Percentiles rank a stretch among this genome's conserved stretches.
Conservation (phyloP, 345 rosid genomes). For the Schrenkiella parvula region DNA sequence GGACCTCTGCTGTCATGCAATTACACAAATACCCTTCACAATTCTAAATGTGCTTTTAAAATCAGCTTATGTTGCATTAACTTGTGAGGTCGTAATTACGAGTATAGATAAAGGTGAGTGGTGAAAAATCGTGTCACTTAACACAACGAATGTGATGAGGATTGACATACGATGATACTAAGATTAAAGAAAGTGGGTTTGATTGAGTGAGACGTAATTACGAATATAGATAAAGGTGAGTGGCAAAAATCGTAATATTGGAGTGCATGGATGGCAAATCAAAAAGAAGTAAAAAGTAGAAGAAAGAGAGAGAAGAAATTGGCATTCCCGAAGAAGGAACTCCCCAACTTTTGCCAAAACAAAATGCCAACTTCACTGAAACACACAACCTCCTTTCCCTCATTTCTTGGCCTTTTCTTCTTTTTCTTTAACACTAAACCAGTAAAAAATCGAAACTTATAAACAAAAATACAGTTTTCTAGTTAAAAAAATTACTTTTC, state of each 20-base stretch:
- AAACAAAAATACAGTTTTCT: neutral
- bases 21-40: constrained; percentile 5
- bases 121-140: neutral
- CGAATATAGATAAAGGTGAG: neutral
- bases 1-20: neutral
- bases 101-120: neutral
- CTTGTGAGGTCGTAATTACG: neutral
- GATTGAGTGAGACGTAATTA: constrained; percentile 16
- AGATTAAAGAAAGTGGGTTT: constrained; percentile 4
- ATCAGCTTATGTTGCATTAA: neutral
- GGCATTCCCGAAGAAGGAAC: constrained; percentile 35
- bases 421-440: neutral
- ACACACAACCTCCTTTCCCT: constrained; percentile 34
- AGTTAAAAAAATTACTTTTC: neutral
- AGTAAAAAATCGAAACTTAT: neutral
- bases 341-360: constrained; percentile 42
- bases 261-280: constrained; percentile 33
- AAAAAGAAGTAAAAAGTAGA: constrained; percentile 3
- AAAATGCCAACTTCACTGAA: constrained; percentile 38
- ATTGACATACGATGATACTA: constrained; percentile 3
- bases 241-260: constrained; percentile 22
- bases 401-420: constrained; percentile 30
- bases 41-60: neutral
- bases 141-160: neutral
- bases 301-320: constrained; percentile 12